phyloP scores from a whole-genome alignment of 106 monocot species.

The Dioscorea zingiberensis region DNA sequence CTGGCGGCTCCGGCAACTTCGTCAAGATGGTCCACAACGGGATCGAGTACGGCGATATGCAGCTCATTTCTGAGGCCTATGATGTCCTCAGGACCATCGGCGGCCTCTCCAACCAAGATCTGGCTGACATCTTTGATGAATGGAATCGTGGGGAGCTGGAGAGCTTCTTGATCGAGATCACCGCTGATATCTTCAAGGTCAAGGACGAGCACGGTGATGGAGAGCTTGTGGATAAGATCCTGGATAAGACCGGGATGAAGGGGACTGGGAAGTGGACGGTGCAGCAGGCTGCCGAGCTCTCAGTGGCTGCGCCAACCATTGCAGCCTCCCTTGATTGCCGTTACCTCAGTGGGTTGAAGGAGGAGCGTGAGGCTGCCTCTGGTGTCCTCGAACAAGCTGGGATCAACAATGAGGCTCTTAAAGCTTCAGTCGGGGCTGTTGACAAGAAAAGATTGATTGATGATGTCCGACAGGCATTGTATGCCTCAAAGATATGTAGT shows the following conservation, averaged over 20 bases:
- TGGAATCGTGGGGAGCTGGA: constrained; percentile 12
- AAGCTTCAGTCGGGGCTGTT: not conserved
- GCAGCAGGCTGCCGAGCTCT: constrained; percentile 12
- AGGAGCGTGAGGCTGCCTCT: constrained; percentile 9
- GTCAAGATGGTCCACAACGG: constrained; percentile 13
- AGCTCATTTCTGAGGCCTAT: constrained; percentile 8
- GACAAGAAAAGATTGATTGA: constrained; percentile 9
- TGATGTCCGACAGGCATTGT: constrained; percentile 10
- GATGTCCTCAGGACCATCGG: constrained; percentile 5
- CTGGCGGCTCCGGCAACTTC: constrained; percentile 6
- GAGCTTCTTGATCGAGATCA: constrained; percentile 13
- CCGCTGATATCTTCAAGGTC: constrained; percentile 7
- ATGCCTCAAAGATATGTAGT: constrained; percentile 11
- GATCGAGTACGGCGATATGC: constrained; percentile 13
- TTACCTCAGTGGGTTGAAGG: constrained; percentile 12
- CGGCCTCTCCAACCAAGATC: constrained; percentile 2
- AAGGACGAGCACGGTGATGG: constrained; percentile 6
- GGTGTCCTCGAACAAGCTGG: constrained; percentile 7
- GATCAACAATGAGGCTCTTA: not conserved
- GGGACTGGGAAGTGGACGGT: constrained; percentile 12
- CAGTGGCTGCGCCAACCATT: constrained; percentile 7
- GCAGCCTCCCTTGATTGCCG: constrained; percentile 6
- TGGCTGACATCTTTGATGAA: constrained; percentile 7
- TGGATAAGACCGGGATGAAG: constrained; percentile 16
- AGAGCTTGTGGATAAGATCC: constrained; percentile 13